A percentile compares a stretch with the other conserved stretches of the same genome.
Conservation (phyloP, 768 basidiomycete species). For the Collybia sp. region DNA sequence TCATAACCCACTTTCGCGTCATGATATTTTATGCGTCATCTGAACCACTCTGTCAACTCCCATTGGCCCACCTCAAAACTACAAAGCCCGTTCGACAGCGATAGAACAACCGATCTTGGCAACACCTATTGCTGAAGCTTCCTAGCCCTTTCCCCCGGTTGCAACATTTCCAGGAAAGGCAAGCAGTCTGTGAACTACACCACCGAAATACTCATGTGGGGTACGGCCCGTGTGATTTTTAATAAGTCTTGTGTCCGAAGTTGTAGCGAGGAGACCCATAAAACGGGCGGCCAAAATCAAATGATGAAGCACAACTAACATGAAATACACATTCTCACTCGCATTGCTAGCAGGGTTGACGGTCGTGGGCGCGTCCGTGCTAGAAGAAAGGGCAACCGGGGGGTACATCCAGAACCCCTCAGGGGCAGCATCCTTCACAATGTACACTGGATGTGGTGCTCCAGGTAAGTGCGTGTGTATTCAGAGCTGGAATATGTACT, state of each 20-base stretch:
- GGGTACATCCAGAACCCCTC: slow-evolving; percentile 52
- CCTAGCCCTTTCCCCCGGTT: too few species aligned
- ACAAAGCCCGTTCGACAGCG: too few species aligned
- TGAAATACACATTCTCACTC: slow-evolving; percentile 15
- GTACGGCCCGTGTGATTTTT: too few species aligned
- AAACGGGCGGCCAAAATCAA: slow-evolving; percentile 6
- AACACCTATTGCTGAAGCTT: too few species aligned
- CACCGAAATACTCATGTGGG: too few species aligned
- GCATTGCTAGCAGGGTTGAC: slow-evolving; percentile 15
- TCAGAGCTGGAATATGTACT: not conserved
- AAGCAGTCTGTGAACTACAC: too few species aligned
- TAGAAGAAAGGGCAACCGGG: slow-evolving; percentile 33
- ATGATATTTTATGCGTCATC: too few species aligned
- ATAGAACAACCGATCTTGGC: too few species aligned
- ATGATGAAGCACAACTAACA: slow-evolving; percentile 2
- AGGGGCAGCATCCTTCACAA: slow-evolving; percentile 53
- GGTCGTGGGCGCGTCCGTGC: slow-evolving; percentile 16
- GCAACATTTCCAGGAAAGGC: too few species aligned
- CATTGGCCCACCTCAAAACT: too few species aligned
- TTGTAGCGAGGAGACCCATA: slow-evolving; percentile 8
- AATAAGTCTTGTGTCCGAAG: slow-evolving; percentile 3
- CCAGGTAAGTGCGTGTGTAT: slow-evolving; percentile 30
- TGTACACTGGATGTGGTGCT: slow-evolving; percentile 43
- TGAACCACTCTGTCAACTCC: too few species aligned
- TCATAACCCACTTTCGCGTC: too few species aligned